Evolutionary conservation across 164 flowering plant species (phyloP), one percentile per base, ranked within the genome.

Genomic region (Chloranthus sessilifolius): DNA sequence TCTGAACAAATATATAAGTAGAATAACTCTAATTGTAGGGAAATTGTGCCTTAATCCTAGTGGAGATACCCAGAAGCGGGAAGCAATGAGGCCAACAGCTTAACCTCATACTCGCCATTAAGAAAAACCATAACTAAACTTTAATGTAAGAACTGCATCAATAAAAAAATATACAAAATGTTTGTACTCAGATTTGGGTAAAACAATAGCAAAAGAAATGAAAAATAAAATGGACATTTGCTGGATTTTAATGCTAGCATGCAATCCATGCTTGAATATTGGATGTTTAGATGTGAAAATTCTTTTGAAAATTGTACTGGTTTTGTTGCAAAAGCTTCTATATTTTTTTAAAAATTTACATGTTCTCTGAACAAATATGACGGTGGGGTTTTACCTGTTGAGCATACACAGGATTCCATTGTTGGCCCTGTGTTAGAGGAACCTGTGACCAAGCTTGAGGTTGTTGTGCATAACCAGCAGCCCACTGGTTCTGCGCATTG

Each of bases 381-480:
- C 16, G 4, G 14, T 19, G 14, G 3, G 30, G 10, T 25, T 34
- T 3, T 62, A 83, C 95, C 88, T 78, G 95, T 63, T 82, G 95
- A 48, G 80, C 28, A 65, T 90, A 86, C 16, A 65, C 81, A 47
- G 92, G 65, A 41, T 61, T 68, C 94, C 90, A 82, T 42, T 78
- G 94, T 31, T 84, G 97, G 22, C 74, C 82, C 60, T 78, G 92
- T 50, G 76, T 60, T 64, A 74, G 95, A 2, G 88, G 38, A 43
- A 55, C 78, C 50, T 74, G 88, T 22, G 80, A 67, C 95, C 95
- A 90, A 56, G 82, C 77, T 74, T 87, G 97, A 58, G 91, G 75
- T 55, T 86, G 92, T 11, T 48, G 52, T 44, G 82, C 86, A 76
- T 83, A 89, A 60, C 88, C 85, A 35, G 82, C 79, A 22, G 80